Evolutionary conservation across 2,329 filamentous ascomycete species (phyloP).

Genomic region (Akanthomyces lecanii): DNA sequence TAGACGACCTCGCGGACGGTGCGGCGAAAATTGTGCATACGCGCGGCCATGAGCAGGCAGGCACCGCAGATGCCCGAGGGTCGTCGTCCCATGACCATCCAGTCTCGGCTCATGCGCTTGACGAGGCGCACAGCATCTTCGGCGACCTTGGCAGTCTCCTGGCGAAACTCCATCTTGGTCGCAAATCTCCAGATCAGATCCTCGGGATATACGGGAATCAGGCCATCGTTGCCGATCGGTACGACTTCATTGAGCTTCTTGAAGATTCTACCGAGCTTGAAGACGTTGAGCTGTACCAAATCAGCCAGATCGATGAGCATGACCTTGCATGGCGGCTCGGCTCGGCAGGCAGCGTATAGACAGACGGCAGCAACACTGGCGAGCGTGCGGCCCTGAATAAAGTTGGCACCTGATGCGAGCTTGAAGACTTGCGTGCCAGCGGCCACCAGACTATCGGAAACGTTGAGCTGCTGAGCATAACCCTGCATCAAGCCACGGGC

Average conservation of each 20-base stretch:
- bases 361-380: conserved; percentile 85
- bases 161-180: conserved; percentile 83
- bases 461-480: conserved; percentile 55
- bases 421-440: conserved; percentile 71
- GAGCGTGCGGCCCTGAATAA: conserved; percentile 80
- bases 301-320: conserved; percentile 97
- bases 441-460: conserved; percentile 60
- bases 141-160: conserved; percentile 76
- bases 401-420: conserved; percentile 68
- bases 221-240: conserved; percentile 61
- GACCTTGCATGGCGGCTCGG: conserved; percentile 71
- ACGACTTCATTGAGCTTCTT: conserved; percentile 73
- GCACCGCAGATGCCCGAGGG: conserved; percentile 93
- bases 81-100: conserved; percentile 92
- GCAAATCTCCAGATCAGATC: conserved; percentile 90
- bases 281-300: conserved; percentile 78
- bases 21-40: conserved; percentile 96
- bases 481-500: conserved; percentile 57
- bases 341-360: conserved; percentile 82
- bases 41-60: conserved; percentile 87
- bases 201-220: conserved; percentile 74
- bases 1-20: conserved; percentile 96
- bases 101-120: conserved; percentile 90
- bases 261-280: conserved; percentile 84
- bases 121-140: conserved; percentile 84